phyloP scores from a whole-genome alignment of 1,284 basidiomycete genomes.

The Coniferiporia sulphurascens region DNA sequence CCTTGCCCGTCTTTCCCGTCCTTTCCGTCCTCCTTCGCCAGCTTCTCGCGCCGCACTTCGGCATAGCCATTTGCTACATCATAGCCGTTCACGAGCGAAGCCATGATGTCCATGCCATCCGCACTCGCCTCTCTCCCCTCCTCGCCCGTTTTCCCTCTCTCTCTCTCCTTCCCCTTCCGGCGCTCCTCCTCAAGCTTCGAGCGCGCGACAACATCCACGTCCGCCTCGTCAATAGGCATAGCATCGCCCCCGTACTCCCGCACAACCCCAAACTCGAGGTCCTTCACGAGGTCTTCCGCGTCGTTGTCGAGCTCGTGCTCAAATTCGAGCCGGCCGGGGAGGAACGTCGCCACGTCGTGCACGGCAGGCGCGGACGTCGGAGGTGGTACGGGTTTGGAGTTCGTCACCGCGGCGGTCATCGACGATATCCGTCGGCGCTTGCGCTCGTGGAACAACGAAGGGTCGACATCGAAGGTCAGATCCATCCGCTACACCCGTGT shows the following conservation, averaged over 20 bases:
- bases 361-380: slow-evolving; percentile 92
- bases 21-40: slow-evolving; percentile 45
- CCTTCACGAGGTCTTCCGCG: slow-evolving; percentile 93
- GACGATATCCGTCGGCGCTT: slow-evolving; percentile 82
- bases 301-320: slow-evolving; percentile 97
- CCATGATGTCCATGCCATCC: slow-evolving; percentile 21
- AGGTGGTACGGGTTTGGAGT: slow-evolving; percentile 56
- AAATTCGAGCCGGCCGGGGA: slow-evolving; percentile 96
- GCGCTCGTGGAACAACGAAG: slow-evolving; percentile 78
- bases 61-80: slow-evolving; percentile 16
- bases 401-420: slow-evolving; percentile 51
- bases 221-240: slow-evolving; percentile 70
- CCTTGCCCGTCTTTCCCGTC: slow-evolving; percentile 36
- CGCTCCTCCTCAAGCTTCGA: slow-evolving; percentile 64
- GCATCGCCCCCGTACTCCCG: slow-evolving; percentile 82
- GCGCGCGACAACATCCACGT: slow-evolving; percentile 63
- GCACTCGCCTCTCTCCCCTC: slow-evolving; percentile 19
- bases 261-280: slow-evolving; percentile 92
- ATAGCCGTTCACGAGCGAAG: slow-evolving; percentile 16
- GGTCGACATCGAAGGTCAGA: slow-evolving; percentile 64
- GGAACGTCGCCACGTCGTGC: slow-evolving; percentile 91
- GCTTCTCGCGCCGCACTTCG: slow-evolving; percentile 23
- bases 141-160: slow-evolving; percentile 23
- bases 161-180: slow-evolving; percentile 43
- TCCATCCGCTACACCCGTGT: slow-evolving; percentile 52